Percentiles rank a stretch among this genome's conserved stretches.
Evolutionary conservation across 345 rosid species (phyloP).

Genomic region (Salix exigua): DNA sequence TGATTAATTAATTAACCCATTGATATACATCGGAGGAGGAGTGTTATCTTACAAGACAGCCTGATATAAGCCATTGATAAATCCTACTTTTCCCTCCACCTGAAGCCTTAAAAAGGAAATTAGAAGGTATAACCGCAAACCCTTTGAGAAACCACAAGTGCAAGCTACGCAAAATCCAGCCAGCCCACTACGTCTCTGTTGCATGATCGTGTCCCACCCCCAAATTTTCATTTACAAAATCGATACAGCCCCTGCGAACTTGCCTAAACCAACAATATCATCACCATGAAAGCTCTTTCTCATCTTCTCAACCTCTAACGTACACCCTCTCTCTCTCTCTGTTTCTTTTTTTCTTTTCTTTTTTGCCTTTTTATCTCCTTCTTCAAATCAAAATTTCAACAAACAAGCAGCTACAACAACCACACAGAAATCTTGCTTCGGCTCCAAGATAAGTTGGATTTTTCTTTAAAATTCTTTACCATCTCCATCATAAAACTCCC

Average conservation of each 20-base stretch:
- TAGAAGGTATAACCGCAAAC: constrained; percentile 1
- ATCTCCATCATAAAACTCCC: background rate
- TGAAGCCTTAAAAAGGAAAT: background rate
- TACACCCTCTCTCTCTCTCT: background rate
- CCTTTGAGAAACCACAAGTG: constrained; percentile 25
- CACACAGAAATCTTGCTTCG: constrained; percentile 35
- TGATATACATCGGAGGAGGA: too few relatives aligned
- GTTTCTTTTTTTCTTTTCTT: background rate
- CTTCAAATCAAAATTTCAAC: constrained; percentile 12
- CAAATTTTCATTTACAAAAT: constrained; percentile 9
- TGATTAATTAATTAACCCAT: too few relatives aligned
- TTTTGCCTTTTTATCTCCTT: background rate
- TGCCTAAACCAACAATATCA: background rate
- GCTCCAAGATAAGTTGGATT: constrained; percentile 28
- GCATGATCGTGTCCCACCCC: background rate
- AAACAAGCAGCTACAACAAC: constrained; percentile 22
- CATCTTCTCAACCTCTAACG: constrained; percentile 33
- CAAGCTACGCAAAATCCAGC: constrained; percentile 32
- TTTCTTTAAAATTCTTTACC: background rate
- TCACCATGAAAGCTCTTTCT: constrained; percentile 49
- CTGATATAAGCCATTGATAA: background rate
- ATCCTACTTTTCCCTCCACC: background rate
- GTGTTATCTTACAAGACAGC: background rate
- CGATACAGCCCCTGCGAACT: constrained; percentile 1
- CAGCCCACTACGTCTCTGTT: constrained; percentile 7